A percentile compares a stretch with the other conserved stretches of the same genome.
phyloP scores from a whole-genome alignment of 2,329 filamentous ascomycete species.

The Arthroderma sp. region DNA sequence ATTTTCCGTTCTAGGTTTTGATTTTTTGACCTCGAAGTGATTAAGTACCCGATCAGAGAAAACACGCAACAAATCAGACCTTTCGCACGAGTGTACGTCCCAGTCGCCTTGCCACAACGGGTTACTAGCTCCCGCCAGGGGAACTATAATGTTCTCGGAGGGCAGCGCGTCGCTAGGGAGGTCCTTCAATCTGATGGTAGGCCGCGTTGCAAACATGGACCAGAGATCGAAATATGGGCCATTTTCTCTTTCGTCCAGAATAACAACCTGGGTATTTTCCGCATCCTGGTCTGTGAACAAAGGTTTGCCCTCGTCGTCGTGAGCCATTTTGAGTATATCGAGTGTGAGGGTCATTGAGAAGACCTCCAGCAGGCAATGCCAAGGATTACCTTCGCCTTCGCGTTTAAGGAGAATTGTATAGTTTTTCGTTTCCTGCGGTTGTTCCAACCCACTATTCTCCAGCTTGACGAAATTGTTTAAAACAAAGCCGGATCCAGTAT shows the following conservation, averaged over 20 bases:
- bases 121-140: slow-evolving; percentile 29
- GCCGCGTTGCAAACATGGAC: slow-evolving; percentile 22
- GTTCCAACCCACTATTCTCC: not conserved
- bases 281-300: slow-evolving; percentile 12
- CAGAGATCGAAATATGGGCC: slow-evolving; percentile 28
- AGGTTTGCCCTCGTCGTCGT: slow-evolving; percentile 6
- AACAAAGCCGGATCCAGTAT: slow-evolving; percentile 17
- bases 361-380: slow-evolving; percentile 26
- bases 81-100: slow-evolving; percentile 19
- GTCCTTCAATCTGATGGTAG: slow-evolving; percentile 16
- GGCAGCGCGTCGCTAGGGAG: not conserved
- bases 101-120: slow-evolving; percentile 33
- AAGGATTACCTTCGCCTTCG: slow-evolving; percentile 22
- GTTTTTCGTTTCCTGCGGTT: slow-evolving; percentile 1
- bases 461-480: slow-evolving; percentile 13
- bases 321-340: slow-evolving; percentile 21
- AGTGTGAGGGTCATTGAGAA: slow-evolving; percentile 21
- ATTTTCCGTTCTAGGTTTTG: slow-evolving; percentile 1
- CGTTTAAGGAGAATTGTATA: slow-evolving; percentile 22
- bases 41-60: slow-evolving; percentile 23
- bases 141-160: slow-evolving; percentile 24
- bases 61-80: slow-evolving; percentile 19
- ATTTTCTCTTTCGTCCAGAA: slow-evolving; percentile 23
- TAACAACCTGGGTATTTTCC: slow-evolving; percentile 21
- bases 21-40: slow-evolving; percentile 15